Evolutionary conservation across 1,284 basidiomycete genomes (phyloP), one percentile per base, ranked within the genome.

Genomic region (Amylostereum areolatum): DNA sequence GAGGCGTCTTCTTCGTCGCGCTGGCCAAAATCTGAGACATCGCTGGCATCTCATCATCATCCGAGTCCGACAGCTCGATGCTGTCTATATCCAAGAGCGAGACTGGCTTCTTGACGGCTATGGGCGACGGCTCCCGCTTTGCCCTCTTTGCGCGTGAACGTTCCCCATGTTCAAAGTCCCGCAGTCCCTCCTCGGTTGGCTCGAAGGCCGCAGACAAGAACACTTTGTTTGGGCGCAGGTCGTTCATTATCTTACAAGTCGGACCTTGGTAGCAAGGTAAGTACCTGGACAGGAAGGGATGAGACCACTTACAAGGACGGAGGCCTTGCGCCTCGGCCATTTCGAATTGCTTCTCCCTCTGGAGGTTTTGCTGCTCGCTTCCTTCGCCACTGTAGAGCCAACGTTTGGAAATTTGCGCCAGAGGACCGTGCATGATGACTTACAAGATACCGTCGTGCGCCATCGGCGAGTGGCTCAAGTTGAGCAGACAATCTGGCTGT

Each of bases 381-480:
- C 75, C 78, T 34, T 75, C 61, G 3, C 80, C 81, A 45, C 80
- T 83, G 51, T 3, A 10, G 30, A 29, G 35, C 0, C 24, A 7
- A 46, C 18, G 11, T 25, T 24, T 36, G 18, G 43, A 1, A 48
- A 31, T 11, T 28, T 39, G 18, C n/a, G 24, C 12, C 25, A 44
- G 12, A 5, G 24, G 5, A 27, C 36, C 3, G 11, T 28, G 18
- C 50, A 49, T 49, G 29, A 30, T 4, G 4, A 61, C 78, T 46
- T 56, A 82, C 80, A 84, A 83, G 32, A 78, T 69, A 3, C 79
- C 79, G 52, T 82, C 64, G 50, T 81, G 80, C 1, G 65, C 70
- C 42, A 79, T 73, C 1, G 74, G 60, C 4, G 78, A 69, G 43
- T 74, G 74, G 43, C 68, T 68, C 29, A 81, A 57, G 39, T 78